Base-by-base conservation (phyloP, 2,329 filamentous ascomycete species). In the Fusarium pininemorale region DNA sequence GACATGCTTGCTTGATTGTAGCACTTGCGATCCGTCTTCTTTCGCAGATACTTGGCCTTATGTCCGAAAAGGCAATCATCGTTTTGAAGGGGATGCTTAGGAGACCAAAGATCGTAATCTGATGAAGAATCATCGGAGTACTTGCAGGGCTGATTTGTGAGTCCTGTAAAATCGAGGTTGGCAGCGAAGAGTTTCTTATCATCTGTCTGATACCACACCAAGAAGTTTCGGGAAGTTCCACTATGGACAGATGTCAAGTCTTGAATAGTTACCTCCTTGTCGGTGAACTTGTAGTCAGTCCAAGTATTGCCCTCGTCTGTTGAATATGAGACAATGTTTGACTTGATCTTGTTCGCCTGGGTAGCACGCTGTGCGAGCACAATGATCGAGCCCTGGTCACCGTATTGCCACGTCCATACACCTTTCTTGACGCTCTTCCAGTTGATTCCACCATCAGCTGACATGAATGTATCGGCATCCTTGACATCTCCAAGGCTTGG, bases 41-140 rank as follows among this genome's bases (percentile, higher is more conserved):
- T 99, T 81, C 96, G 94, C 78, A 97, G 90, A 79, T 98, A 99
- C 79, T 94, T 90, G 37, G 95, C 91, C 66, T 94, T 89, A 80
- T 98, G 97, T 3, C 96, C 96, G 79, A 99, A 99, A 6, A 99
- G 87, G 82, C 96, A 99, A 75, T 95, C 90, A 72, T 94, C 87
- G 14, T 93, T 85, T 74, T 93, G 89, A 69, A 92, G 84, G 6
- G 96, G 96, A 81, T 98, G 96, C 77, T 90, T 91, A 6, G 96
- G 96, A 54, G 90, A 90, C 96, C 96, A 99, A 10, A 97, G 84
- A 69, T 93, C 89, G 83, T 98, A 99, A 83, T 98, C 94, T 7
- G 80, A 80, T 30, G 68, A 64, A 63, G 87, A 83, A 24, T 87
- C 86, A 22, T 96, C 91, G 68, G 92, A 85, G 61, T 92, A 84